Evolutionary conservation across 2,329 filamentous ascomycete species (phyloP).

Genomic region (Ophiosphaerella korrae): DNA sequence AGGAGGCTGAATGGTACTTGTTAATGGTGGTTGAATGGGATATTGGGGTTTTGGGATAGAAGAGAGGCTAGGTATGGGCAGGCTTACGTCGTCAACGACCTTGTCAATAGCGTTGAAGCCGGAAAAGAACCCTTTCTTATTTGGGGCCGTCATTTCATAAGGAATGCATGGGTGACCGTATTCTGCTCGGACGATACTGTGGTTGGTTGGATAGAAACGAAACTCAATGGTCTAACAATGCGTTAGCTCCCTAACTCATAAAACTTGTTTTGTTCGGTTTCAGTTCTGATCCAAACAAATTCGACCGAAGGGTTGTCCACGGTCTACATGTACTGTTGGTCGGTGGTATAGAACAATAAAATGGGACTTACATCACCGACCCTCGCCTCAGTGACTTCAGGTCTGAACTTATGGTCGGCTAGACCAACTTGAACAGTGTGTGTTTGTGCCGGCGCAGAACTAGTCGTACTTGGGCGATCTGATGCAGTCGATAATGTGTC

Average conservation of each 20-base stretch:
- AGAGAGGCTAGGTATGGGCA: too few species aligned
- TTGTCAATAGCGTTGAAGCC: conserved; percentile 35
- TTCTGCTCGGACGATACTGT: conserved; percentile 50
- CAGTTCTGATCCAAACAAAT: background rate
- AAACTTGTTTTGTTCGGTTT: background rate
- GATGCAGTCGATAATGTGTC: conserved; percentile 5
- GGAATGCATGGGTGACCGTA: conserved; percentile 50
- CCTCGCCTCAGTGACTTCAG: conserved; percentile 44
- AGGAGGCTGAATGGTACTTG: conserved; percentile 25
- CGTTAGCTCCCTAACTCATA: background rate
- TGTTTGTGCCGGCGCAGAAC: conserved; percentile 24
- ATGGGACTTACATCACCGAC: conserved; percentile 43
- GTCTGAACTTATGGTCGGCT: conserved; percentile 44
- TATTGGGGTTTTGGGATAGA: background rate
- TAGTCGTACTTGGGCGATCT: conserved; percentile 14
- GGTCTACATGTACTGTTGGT: background rate
- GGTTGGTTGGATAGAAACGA: conserved; percentile 49
- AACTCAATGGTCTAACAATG: conserved; percentile 44
- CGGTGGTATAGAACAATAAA: background rate
- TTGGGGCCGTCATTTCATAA: conserved; percentile 37
- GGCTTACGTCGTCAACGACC: conserved; percentile 25
- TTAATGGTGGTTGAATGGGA: background rate
- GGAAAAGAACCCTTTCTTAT: conserved; percentile 36
- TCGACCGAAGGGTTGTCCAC: background rate
- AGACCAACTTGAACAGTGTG: conserved; percentile 47